A percentile compares a stretch with the other conserved stretches of the same genome.
phyloP scores from a whole-genome alignment of 2,329 filamentous ascomycete species.

The Trichoderma asperellum region DNA sequence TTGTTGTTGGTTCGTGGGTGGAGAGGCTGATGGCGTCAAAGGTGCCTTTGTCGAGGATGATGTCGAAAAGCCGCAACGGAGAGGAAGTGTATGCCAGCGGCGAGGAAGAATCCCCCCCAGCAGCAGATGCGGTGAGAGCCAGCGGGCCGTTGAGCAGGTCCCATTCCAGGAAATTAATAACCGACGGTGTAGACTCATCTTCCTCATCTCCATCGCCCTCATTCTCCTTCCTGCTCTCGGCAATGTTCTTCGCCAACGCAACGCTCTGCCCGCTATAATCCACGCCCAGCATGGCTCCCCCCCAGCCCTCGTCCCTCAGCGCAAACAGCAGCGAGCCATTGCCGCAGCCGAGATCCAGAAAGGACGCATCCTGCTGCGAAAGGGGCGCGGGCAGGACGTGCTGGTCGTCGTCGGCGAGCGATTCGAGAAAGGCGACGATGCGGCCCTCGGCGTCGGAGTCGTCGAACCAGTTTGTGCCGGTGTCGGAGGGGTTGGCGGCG shows the following conservation, averaged over 20 bases:
- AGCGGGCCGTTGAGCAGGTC: slow-evolving; percentile 59
- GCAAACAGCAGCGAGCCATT: slow-evolving; percentile 91
- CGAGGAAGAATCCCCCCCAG: slow-evolving; percentile 35
- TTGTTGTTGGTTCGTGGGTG: slow-evolving; percentile 68
- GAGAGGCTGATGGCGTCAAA: slow-evolving; percentile 92
- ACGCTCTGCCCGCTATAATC: slow-evolving; percentile 84
- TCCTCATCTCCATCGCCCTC: background rate
- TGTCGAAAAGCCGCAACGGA: slow-evolving; percentile 71
- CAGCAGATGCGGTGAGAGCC: slow-evolving; percentile 41
- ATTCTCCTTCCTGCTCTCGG: slow-evolving; percentile 36
- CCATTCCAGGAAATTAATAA: slow-evolving; percentile 59
- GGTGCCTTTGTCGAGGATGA: slow-evolving; percentile 96
- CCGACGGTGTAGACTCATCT: background rate
- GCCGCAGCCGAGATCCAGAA: slow-evolving; percentile 90
- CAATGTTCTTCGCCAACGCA: slow-evolving; percentile 70
- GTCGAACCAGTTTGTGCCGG: slow-evolving; percentile 94
- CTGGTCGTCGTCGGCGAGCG: slow-evolving; percentile 37
- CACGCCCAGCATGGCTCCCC: slow-evolving; percentile 76
- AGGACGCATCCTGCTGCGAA: slow-evolving; percentile 48
- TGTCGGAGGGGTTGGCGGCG: slow-evolving; percentile 71
- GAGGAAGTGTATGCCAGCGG: slow-evolving; percentile 28
- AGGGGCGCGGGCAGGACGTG: slow-evolving; percentile 32
- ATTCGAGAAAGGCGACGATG: slow-evolving; percentile 69
- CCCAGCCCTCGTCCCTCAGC: slow-evolving; percentile 68
- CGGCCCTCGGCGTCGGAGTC: slow-evolving; percentile 87